Conservation (phyloP, 139 green algal genomes). For the Cymbomonas tetramitiformis region DNA sequence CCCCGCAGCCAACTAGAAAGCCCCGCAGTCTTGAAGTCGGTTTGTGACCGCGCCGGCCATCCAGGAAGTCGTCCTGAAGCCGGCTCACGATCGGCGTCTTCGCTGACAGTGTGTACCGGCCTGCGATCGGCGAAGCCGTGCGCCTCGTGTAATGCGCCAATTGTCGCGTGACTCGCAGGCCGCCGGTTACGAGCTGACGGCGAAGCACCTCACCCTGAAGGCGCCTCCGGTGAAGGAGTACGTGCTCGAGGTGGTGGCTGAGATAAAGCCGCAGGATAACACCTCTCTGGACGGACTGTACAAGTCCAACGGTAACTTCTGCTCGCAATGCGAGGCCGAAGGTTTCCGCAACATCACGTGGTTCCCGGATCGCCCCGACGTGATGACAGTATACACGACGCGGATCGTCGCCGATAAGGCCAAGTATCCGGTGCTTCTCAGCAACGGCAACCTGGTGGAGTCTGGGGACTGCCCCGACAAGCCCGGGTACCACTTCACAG, state of each 20-base stretch:
- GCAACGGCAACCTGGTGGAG: constrained; percentile 85
- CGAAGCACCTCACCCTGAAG: too few relatives aligned
- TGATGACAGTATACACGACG: constrained; percentile 59
- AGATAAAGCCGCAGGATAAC: constrained; percentile 3
- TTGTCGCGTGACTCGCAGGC: too few relatives aligned
- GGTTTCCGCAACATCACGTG: constrained; percentile 94
- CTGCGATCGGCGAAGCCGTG: too few relatives aligned
- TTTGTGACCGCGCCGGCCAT: too few relatives aligned
- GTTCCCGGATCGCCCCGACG: constrained; percentile 77
- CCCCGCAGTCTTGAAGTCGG: too few relatives aligned
- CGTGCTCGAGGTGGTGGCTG: neutral
- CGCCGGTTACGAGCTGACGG: too few relatives aligned
- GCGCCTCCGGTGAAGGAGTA: too few relatives aligned
- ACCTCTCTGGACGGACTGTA: constrained; percentile 68
- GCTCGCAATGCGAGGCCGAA: constrained; percentile 94
- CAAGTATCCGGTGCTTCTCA: constrained; percentile 83
- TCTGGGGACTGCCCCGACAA: neutral
- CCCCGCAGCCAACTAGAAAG: too few relatives aligned
- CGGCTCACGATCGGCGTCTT: too few relatives aligned
- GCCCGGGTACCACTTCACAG: constrained; percentile 45
- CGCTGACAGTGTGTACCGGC: too few relatives aligned
- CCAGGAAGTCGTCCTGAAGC: too few relatives aligned
- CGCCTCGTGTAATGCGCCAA: too few relatives aligned
- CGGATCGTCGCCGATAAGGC: constrained; percentile 75
- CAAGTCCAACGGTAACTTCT: constrained; percentile 86